These are phyloP conservation scores for Melaleuca quinquenervia DNA, from an alignment of 345 rosid species.

Conservation along the genomic window DNA sequence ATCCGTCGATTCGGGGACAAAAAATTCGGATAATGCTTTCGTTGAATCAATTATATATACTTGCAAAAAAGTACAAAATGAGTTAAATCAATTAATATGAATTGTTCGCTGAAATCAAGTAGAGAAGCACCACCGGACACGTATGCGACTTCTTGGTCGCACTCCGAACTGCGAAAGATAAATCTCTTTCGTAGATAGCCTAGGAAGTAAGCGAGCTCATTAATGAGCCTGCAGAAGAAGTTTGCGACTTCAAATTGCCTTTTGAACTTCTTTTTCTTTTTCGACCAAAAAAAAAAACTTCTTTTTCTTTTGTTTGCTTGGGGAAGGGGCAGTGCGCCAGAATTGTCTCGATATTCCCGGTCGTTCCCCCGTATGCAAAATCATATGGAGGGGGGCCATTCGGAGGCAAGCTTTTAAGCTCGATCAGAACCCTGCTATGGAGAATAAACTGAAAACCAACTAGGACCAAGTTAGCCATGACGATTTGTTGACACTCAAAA, in stretches of 20 bases:
- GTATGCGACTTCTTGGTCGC: background rate
- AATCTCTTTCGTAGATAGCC: background rate
- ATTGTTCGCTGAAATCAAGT: background rate
- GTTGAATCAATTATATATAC: background rate
- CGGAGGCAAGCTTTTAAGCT: background rate
- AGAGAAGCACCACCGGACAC: background rate
- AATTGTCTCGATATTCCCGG: background rate
- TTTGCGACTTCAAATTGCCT: background rate
- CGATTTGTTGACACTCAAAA: background rate
- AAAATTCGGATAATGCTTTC: conserved; percentile 12
- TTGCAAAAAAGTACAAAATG: background rate
- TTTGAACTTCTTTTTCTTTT: background rate
- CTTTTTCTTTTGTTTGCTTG: background rate
- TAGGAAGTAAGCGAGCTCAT: background rate
- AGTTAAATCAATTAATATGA: background rate
- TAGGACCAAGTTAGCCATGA: background rate
- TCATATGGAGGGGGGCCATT: background rate
- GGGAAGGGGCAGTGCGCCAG: background rate
- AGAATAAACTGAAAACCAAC: background rate
- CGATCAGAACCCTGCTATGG: background rate
- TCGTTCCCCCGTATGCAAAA: background rate
- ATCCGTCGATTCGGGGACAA: background rate
- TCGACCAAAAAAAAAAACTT: too few relatives aligned
- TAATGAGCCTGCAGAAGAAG: background rate
- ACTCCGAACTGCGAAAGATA: background rate